Evolutionary conservation across 225 moss, liverwort and hornwort species (phyloP).

Genomic region (Pseudisothecium myosuroides): DNA sequence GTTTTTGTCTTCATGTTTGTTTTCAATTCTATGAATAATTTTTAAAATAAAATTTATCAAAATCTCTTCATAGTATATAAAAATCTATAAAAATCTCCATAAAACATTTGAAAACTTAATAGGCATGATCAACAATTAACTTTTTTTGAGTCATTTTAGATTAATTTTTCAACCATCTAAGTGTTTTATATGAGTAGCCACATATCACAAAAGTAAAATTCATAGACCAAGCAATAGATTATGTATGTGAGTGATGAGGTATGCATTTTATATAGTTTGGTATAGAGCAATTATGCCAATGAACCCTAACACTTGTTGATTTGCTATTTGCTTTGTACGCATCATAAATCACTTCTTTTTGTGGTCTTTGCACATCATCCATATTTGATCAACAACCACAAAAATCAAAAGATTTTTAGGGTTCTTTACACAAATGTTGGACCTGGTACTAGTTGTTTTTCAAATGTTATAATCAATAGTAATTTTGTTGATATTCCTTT

Average conservation of each 20-base stretch:
- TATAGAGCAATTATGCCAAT: neutral
- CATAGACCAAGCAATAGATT: accelerated
- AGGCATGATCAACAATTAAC: neutral
- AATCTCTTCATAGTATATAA: neutral
- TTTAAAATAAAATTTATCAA: neutral
- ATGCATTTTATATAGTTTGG: neutral
- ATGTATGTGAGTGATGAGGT: too few relatives aligned
- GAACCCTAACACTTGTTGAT: neutral
- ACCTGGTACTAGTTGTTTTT: accelerated
- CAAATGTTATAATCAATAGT: too few relatives aligned
- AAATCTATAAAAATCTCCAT: neutral
- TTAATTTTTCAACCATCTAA: neutral
- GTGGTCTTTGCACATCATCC: accelerated
- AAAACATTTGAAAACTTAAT: neutral
- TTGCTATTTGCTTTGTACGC: neutral
- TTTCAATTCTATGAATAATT: neutral
- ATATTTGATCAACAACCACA: neutral
- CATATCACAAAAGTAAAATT: neutral
- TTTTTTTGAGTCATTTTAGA: neutral
- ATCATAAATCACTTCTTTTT: neutral
- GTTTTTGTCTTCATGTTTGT: neutral
- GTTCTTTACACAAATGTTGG: neutral
- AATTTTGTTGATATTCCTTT: neutral
- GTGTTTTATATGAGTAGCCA: neutral
- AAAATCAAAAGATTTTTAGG: neutral